A percentile compares a stretch with the other conserved stretches of the same genome.
These are phyloP conservation scores for Xeromyces bisporus DNA, from an alignment of 495 filamentous ascomycete species.

Conservation along the genomic window DNA sequence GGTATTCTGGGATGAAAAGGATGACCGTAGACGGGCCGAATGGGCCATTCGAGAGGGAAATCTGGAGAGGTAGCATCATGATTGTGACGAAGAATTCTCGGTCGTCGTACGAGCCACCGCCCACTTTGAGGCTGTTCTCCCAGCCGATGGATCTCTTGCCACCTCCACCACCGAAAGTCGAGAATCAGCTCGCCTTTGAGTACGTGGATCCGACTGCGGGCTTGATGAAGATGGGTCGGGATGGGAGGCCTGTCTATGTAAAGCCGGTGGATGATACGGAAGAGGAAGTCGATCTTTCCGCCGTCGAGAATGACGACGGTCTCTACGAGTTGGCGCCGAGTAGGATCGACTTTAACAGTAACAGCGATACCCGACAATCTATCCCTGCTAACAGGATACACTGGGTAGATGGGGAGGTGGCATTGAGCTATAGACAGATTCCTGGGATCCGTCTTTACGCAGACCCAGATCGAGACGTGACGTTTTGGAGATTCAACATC, in stretches of 20 bases:
- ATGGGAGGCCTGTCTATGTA: conserved; percentile 66
- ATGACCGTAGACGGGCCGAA: conserved; percentile 19
- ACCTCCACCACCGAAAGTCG: conserved; percentile 55
- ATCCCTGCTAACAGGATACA: conserved; percentile 27
- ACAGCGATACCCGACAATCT: conserved; percentile 19
- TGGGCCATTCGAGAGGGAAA: conserved; percentile 41
- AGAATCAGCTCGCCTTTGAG: conserved; percentile 51
- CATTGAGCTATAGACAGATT: conserved; percentile 61
- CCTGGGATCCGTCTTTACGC: conserved; percentile 66
- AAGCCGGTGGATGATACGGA: conserved; percentile 69
- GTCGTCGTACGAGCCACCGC: conserved; percentile 64
- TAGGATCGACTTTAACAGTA: conserved; percentile 24
- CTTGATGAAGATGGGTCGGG: conserved; percentile 62
- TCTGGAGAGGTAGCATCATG: conserved; percentile 88
- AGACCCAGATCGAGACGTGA: conserved; percentile 70
- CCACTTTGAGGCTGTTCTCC: conserved; percentile 63
- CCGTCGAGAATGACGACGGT: conserved; percentile 59
- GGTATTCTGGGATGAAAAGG: conserved; percentile 63
- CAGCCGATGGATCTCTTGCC: conserved; percentile 74
- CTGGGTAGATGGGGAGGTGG: conserved; percentile 49
- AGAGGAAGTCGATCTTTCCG: conserved; percentile 55
- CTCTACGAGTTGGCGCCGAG: conserved; percentile 49
- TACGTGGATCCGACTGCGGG: conserved; percentile 84
- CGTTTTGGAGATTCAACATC: conserved; percentile 92
- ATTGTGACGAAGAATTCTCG: conserved; percentile 74